These are phyloP conservation scores for Penicillium salamii DNA, from an alignment of 495 filamentous ascomycete genomes.

Conservation along the genomic window DNA sequence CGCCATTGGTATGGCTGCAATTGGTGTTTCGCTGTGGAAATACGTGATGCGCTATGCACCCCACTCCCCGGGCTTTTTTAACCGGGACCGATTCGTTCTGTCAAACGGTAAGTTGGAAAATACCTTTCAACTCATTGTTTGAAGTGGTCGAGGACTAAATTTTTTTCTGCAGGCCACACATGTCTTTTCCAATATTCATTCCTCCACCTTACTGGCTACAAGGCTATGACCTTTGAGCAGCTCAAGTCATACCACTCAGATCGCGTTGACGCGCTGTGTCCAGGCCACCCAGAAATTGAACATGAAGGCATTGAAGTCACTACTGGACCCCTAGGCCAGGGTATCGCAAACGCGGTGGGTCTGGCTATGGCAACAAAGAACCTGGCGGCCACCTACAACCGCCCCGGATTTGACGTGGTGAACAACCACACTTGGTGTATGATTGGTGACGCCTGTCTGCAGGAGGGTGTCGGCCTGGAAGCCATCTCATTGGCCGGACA, in stretches of 20 bases:
- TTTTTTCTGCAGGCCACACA: slow-evolving; percentile 55
- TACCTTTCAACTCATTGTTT: no score
- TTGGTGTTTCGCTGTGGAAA: slow-evolving; percentile 86
- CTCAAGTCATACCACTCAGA: slow-evolving; percentile 58
- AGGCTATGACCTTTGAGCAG: slow-evolving; percentile 57
- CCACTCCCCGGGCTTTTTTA: slow-evolving; percentile 84
- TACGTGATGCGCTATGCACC: slow-evolving; percentile 93
- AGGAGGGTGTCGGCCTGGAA: slow-evolving; percentile 59
- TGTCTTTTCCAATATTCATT: slow-evolving; percentile 60
- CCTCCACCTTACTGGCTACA: slow-evolving; percentile 57
- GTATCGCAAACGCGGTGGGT: slow-evolving; percentile 58
- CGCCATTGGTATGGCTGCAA: slow-evolving; percentile 91
- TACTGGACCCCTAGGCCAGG: slow-evolving; percentile 59
- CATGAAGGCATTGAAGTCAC: slow-evolving; percentile 61
- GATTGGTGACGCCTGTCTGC: slow-evolving; percentile 57
- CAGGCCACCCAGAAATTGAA: slow-evolving; percentile 62
- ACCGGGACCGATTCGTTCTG: slow-evolving; percentile 89
- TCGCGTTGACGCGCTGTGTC: slow-evolving; percentile 49
- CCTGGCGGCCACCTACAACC: slow-evolving; percentile 52
- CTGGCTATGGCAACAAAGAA: slow-evolving; percentile 58
- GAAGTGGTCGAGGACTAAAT: no score
- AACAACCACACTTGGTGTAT: slow-evolving; percentile 54
- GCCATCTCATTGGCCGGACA: slow-evolving; percentile 56
- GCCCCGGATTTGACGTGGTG: slow-evolving; percentile 46
- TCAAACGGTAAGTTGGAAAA: slow-evolving; percentile 43